Conservation (phyloP, 805 yeast genomes). For the baker's yeast (Saccharomyces cerevisiae) region DNA sequence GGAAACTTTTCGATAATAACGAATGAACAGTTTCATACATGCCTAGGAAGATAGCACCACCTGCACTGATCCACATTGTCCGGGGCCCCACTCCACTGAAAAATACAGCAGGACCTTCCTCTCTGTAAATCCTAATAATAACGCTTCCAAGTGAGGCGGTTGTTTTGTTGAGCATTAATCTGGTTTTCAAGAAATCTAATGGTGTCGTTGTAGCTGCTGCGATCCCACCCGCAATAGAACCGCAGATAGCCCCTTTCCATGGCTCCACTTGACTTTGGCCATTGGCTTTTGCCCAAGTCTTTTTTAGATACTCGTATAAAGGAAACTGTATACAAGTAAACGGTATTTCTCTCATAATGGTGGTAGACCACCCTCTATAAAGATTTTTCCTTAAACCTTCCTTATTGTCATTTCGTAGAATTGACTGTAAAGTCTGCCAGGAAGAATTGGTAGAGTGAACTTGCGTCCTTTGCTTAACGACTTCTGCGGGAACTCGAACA, state of each 20-base stretch:
- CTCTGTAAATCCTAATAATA: slow-evolving; percentile 45
- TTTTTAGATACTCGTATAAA: slow-evolving; percentile 75
- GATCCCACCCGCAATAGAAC: slow-evolving; percentile 72
- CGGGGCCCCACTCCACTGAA: slow-evolving; percentile 88
- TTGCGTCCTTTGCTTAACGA: slow-evolving; percentile 91
- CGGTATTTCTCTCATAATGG: slow-evolving; percentile 92
- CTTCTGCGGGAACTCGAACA: slow-evolving; percentile 95
- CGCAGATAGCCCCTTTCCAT: slow-evolving; percentile 74
- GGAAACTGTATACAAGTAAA: slow-evolving; percentile 96
- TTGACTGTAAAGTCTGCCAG: slow-evolving; percentile 52
- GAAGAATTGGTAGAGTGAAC: slow-evolving; percentile 51
- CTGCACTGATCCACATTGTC: slow-evolving; percentile 95
- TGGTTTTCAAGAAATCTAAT: slow-evolving; percentile 67
- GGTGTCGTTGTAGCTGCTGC: slow-evolving; percentile 82
- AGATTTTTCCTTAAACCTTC: slow-evolving; percentile 74
- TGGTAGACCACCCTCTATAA: slow-evolving; percentile 88
- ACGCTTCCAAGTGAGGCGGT: slow-evolving; percentile 39
- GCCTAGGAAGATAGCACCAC: slow-evolving; percentile 96
- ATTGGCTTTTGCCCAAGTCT: slow-evolving; percentile 43
- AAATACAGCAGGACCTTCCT: slow-evolving; percentile 70
- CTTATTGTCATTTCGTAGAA: slow-evolving; percentile 58
- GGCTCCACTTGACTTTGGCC: slow-evolving; percentile 28
- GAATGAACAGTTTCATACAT: slow-evolving; percentile 69
- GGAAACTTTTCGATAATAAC: slow-evolving; percentile 14
- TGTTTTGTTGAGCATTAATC: slow-evolving; percentile 68